Conservation (phyloP, 148 eudicot species). For the Persicaria tinctoria region DNA sequence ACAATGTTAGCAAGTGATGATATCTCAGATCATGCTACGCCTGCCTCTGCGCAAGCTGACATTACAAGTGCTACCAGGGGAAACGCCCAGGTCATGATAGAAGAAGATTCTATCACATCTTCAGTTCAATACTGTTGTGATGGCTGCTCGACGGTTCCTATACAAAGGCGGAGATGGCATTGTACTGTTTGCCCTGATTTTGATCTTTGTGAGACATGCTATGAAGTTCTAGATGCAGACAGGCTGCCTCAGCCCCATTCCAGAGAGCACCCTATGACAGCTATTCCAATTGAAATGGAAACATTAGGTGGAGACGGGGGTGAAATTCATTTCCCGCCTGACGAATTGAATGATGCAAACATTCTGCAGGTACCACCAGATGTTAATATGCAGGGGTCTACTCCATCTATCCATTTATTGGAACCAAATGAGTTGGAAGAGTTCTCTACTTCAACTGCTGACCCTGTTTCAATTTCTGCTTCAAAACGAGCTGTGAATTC, state of each 20-base stretch:
- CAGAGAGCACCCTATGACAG: conserved; percentile 97
- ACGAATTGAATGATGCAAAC: conserved; percentile 52
- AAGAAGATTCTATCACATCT: conserved; percentile 91
- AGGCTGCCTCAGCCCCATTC: conserved; percentile 93
- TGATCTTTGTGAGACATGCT: conserved; percentile 96
- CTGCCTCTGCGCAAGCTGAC: conserved; percentile 48
- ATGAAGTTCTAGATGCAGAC: conserved; percentile 85
- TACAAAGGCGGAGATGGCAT: conserved; percentile 91
- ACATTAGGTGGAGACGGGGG: conserved; percentile 74
- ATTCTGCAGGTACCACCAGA: conserved; percentile 49
- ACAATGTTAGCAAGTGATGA: conserved; percentile 90
- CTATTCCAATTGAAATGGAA: conserved; percentile 93
- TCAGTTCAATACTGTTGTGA: conserved; percentile 98
- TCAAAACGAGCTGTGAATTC: conserved; percentile 95
- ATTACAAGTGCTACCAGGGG: conserved; percentile 42
- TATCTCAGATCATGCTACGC: conserved; percentile 46
- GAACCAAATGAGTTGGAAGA: conserved; percentile 75
- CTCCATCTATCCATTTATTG: conserved; percentile 72
- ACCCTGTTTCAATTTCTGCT: conserved; percentile 93
- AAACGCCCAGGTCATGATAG: conserved; percentile 76
- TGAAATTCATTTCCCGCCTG: conserved; percentile 70
- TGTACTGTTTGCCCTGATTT: conserved; percentile 97
- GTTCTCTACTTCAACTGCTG: conserved; percentile 58
- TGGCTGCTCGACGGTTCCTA: conserved; percentile 99
- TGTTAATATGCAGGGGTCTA: conserved; percentile 47